Evolutionary conservation across 371 early-diverging fungal species (phyloP).

Genomic region (Syncephalastrum sp.): DNA sequence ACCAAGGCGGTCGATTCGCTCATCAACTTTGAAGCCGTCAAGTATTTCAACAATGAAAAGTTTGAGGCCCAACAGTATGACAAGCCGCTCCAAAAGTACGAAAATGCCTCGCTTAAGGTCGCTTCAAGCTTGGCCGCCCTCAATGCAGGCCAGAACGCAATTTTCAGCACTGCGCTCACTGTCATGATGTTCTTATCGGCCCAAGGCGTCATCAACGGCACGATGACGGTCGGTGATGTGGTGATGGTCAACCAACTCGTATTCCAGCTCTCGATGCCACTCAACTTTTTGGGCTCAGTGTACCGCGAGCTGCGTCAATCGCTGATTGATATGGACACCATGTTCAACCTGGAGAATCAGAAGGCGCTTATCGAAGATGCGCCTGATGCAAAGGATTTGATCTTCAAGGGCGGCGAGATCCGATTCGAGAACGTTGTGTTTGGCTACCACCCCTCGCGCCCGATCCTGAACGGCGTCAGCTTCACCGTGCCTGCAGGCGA

Average conservation of each 20-base stretch:
- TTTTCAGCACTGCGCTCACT: constrained; percentile 87
- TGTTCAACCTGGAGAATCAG: constrained; percentile 82
- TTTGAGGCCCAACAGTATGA: constrained; percentile 88
- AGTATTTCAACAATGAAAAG: constrained; percentile 91
- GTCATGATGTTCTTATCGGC: constrained; percentile 93
- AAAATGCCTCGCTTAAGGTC: constrained; percentile 87
- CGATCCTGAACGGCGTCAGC: constrained; percentile 73
- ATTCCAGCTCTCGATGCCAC: constrained; percentile 90
- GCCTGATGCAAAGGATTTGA: constrained; percentile 55
- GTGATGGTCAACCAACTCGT: constrained; percentile 97
- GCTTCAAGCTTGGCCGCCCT: constrained; percentile 84
- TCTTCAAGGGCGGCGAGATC: constrained; percentile 66
- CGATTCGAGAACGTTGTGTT: constrained; percentile 85
- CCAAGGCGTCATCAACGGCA: constrained; percentile 79
- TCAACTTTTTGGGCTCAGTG: constrained; percentile 96
- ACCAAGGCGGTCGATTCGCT: constrained; percentile 90
- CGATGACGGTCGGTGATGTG: constrained; percentile 93
- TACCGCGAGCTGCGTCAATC: constrained; percentile 94
- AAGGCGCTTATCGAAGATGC: constrained; percentile 50
- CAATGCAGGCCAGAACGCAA: constrained; percentile 93
- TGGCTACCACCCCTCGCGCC: constrained; percentile 77
- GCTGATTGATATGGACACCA: constrained; percentile 93
- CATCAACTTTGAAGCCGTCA: constrained; percentile 94
- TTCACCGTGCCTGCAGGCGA: constrained; percentile 87
- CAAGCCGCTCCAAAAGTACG: constrained; percentile 81